These are phyloP conservation scores for Monosporascus sp. DNA, from an alignment of 2,329 filamentous ascomycete species.

Conservation along the genomic window DNA sequence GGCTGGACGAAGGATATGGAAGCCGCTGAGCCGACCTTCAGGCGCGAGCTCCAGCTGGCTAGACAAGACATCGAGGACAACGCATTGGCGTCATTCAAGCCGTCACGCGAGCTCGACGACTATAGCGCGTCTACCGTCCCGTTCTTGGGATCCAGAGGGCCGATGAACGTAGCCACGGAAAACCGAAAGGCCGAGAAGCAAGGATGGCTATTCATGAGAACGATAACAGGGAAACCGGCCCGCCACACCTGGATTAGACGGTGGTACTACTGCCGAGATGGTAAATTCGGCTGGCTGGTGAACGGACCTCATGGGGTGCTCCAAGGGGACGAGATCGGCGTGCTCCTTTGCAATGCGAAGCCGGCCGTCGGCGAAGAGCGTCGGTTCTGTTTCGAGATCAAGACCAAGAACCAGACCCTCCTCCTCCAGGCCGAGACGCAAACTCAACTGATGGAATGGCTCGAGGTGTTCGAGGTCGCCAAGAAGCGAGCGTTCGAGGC, in stretches of 20 bases:
- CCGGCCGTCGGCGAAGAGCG: slow-evolving; percentile 89
- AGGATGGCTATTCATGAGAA: slow-evolving; percentile 85
- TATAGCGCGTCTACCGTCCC: slow-evolving; percentile 88
- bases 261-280: slow-evolving; percentile 95
- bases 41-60: slow-evolving; percentile 71
- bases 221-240: slow-evolving; percentile 79
- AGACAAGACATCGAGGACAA: slow-evolving; percentile 77
- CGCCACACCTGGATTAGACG: slow-evolving; percentile 83
- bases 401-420: slow-evolving; percentile 90
- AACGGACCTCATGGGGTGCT: slow-evolving; percentile 82
- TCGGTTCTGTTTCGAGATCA: slow-evolving; percentile 96
- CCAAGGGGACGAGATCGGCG: slow-evolving; percentile 93
- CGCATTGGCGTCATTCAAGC: slow-evolving; percentile 65
- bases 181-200: slow-evolving; percentile 71
- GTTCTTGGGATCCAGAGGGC: slow-evolving; percentile 68
- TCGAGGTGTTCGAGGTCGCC: slow-evolving; percentile 86
- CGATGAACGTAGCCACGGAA: slow-evolving; percentile 56
- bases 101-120: slow-evolving; percentile 87
- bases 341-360: slow-evolving; percentile 87
- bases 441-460: slow-evolving; percentile 86
- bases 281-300: slow-evolving; percentile 91
- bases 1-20: slow-evolving; percentile 97
- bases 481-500: slow-evolving; percentile 88
- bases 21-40: slow-evolving; percentile 76
- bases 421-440: slow-evolving; percentile 92